Conservation (phyloP, 176 grass and related monocot species). For the Typha latifolia region DNA sequence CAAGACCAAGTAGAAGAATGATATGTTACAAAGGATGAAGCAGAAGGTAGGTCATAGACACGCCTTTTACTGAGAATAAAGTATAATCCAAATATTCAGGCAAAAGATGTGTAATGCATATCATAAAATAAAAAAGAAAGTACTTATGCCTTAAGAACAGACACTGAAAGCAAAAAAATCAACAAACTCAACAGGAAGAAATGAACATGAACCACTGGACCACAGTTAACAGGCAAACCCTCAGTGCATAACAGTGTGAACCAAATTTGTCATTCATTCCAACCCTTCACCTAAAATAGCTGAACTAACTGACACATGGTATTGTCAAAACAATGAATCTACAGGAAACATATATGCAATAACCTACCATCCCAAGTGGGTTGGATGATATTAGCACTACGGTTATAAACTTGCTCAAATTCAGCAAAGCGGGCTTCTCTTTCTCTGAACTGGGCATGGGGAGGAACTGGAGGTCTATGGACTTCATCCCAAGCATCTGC, state of each 20-base stretch:
- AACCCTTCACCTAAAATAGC: neutral
- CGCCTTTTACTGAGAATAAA: too few relatives aligned
- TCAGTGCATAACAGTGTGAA: neutral
- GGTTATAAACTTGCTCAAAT: conserved; percentile 75
- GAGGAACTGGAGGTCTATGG: conserved; percentile 42
- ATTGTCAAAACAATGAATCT: neutral
- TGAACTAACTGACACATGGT: neutral
- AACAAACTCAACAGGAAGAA: neutral
- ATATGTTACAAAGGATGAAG: neutral
- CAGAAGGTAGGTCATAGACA: too few relatives aligned
- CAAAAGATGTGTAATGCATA: too few relatives aligned
- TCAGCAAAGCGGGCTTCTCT: conserved; percentile 31
- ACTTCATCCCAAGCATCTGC: conserved; percentile 70
- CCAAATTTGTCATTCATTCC: neutral
- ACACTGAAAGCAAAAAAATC: neutral
- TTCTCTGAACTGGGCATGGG: conserved; percentile 31
- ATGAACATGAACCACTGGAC: too few relatives aligned
- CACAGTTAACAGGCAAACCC: neutral
- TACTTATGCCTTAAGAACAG: neutral
- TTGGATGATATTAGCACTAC: conserved; percentile 23
- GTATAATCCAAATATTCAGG: too few relatives aligned
- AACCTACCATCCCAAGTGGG: conserved; percentile 57
- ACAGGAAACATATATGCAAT: neutral
- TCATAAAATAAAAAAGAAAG: neutral
- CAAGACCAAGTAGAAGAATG: neutral